Percentiles rank a stretch among this genome's conserved stretches.
Conservation (phyloP, 805 yeast genomes). For the Ogataea methanolica region DNA sequence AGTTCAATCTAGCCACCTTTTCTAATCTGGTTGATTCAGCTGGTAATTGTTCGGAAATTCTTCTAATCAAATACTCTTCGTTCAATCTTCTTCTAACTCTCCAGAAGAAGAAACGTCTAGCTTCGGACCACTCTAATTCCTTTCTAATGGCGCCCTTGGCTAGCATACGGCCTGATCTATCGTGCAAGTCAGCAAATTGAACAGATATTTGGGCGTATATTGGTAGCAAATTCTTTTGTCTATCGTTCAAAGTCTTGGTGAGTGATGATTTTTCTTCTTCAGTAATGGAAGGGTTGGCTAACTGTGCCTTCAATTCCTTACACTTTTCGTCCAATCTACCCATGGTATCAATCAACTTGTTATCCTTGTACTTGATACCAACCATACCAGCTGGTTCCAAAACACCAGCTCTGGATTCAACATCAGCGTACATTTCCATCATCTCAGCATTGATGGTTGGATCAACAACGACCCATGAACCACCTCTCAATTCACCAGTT, state of each 20-base stretch:
- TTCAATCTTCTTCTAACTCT: constrained; percentile 92
- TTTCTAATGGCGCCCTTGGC: constrained; percentile 88
- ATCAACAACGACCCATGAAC: constrained; percentile 99
- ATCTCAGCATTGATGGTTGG: constrained; percentile 94
- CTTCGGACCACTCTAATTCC: constrained; percentile 77
- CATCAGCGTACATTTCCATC: constrained; percentile 99
- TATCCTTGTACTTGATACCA: constrained; percentile 95
- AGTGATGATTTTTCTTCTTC: constrained; percentile 64
- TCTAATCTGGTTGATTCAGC: constrained; percentile 60
- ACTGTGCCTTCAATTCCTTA: constrained; percentile 57
- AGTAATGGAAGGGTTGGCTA: constrained; percentile 47
- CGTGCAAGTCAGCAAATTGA: constrained; percentile 97
- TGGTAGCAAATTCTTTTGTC: constrained; percentile 80
- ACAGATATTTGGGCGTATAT: constrained; percentile 88
- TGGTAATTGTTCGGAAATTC: constrained; percentile 57
- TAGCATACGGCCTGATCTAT: constrained; percentile 95
- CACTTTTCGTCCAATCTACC: constrained; percentile 78
- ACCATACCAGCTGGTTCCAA: constrained; percentile 99
- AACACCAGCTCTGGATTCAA: constrained; percentile 94
- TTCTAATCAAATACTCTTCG: constrained; percentile 81
- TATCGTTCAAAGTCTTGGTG: constrained; percentile 61
- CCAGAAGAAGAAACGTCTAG: constrained; percentile 99
- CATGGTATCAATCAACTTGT: constrained; percentile 88
- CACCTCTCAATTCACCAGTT: constrained; percentile 97
- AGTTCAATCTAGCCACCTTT: constrained; percentile 78